These are phyloP conservation scores for Mallotus japonicus DNA, from an alignment of 441 rosid genomes.

Conservation along the genomic window DNA sequence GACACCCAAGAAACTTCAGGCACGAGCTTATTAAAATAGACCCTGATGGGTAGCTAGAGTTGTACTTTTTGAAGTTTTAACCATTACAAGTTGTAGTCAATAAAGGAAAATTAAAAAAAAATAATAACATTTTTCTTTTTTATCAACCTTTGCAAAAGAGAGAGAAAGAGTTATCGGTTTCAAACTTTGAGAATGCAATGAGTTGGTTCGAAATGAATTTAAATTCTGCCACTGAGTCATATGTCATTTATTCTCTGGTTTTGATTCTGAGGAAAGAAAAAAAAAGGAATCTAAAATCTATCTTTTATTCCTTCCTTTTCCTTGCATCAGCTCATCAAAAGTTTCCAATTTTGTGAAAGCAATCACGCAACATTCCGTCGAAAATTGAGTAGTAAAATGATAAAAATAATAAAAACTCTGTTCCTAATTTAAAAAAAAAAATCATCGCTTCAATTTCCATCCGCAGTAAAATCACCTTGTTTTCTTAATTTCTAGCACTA, in stretches of 20 bases:
- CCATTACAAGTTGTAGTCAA: conserved; percentile 32
- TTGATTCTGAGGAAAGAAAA: conserved; percentile 14
- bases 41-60: conserved; percentile 21
- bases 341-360: not conserved
- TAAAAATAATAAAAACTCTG: too few relatives aligned
- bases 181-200: not conserved
- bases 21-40: conserved; percentile 38
- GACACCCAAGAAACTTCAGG: conserved; percentile 41
- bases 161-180: not conserved
- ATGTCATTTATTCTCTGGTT: conserved; percentile 15
- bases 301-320: not conserved
- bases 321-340: not conserved
- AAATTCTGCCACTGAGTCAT: conserved; percentile 1
- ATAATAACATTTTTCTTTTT: not conserved
- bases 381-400: too few relatives aligned
- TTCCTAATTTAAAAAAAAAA: too few relatives aligned
- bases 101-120: not conserved
- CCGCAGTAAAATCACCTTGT: too few relatives aligned
- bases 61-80: conserved; percentile 27
- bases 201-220: not conserved
- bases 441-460: too few relatives aligned
- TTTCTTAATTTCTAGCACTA: not conserved
- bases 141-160: not conserved
- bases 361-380: too few relatives aligned
- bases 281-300: not conserved